phyloP scores from a whole-genome alignment of 2,329 filamentous ascomycete genomes.

The Metarhizium humberi region DNA sequence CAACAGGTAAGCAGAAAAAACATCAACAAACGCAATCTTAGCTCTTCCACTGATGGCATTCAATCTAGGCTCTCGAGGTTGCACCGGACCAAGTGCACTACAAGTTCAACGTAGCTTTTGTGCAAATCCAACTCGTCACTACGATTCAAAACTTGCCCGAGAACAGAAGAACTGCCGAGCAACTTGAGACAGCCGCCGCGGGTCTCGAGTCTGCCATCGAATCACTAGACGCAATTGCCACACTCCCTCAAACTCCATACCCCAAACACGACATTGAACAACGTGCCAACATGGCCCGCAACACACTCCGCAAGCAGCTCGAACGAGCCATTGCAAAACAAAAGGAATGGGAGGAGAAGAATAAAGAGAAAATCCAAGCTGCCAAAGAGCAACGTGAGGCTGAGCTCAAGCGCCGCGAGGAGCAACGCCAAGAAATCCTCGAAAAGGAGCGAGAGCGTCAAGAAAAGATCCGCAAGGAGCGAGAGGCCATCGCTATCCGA shows the following conservation, averaged over 20 bases:
- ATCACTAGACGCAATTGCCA: slow-evolving; percentile 53
- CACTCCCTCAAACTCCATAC: slow-evolving; percentile 66
- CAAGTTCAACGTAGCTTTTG: slow-evolving; percentile 96
- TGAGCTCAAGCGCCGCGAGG: slow-evolving; percentile 70
- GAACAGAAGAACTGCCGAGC: slow-evolving; percentile 64
- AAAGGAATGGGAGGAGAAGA: slow-evolving; percentile 85
- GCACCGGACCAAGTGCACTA: slow-evolving; percentile 81
- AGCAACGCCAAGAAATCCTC: slow-evolving; percentile 57
- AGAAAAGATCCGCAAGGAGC: slow-evolving; percentile 77
- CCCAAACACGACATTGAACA: slow-evolving; percentile 85
- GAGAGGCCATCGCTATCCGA: slow-evolving; percentile 67
- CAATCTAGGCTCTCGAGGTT: slow-evolving; percentile 56
- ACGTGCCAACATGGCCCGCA: slow-evolving; percentile 92
- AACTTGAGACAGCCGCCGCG: slow-evolving; percentile 69
- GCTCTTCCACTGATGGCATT: background rate
- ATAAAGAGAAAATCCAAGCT: slow-evolving; percentile 76
- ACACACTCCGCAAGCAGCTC: slow-evolving; percentile 88
- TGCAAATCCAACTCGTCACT: slow-evolving; percentile 88
- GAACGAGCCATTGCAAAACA: slow-evolving; percentile 78
- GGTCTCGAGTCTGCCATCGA: slow-evolving; percentile 84
- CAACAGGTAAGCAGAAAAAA: slow-evolving; percentile 42
- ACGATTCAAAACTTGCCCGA: slow-evolving; percentile 68
- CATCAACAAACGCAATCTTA: background rate
- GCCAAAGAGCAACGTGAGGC: slow-evolving; percentile 73
- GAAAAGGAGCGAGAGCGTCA: slow-evolving; percentile 65